Evolutionary conservation across 306 rosid genomes (phyloP), one percentile per base, ranked within the genome.

Genomic region (Inga oerstediana): DNA sequence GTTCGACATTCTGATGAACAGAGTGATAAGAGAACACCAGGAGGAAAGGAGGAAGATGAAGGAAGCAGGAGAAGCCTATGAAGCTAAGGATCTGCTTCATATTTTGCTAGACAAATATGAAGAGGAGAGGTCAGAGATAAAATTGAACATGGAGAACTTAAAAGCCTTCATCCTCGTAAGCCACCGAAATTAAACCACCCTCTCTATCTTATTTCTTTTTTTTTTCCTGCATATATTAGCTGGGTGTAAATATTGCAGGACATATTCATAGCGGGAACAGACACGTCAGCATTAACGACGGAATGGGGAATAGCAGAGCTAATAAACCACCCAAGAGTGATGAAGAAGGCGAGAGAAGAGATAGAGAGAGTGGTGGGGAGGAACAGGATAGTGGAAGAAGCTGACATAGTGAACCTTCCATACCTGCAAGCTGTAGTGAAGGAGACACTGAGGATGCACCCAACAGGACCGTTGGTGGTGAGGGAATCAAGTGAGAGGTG

Each of bases 401-500:
- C 95, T 75, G 97, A 93, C 76, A 48, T 92, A 20, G 11, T 13
- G 3, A 89, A 89, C 66, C 98, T 95, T 68, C 89, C 95, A 24
- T 93, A 93, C 80, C 77, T 91, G 46, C 94, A 90, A 86, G 96
- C 98, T 9, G 72, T 92, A 82, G 87, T 93, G 16, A 94, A 95
- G 79, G 98, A 95, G 77, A 95, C 97, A 9, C 85, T 93, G 8
- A 93, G 98, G 85, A 91, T 92, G 76, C 98, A 93, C 80, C 96
- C 98, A 0, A 83, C 95, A 3, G 91, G 95, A 48, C 98, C 98
- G 52, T 67, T 95, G 35, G 74, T 89, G 5, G 75, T 87, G 52
- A 90, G 98, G 75, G 94, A 92, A 64, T 92, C 92, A 66, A 67
- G 94, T 1, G 85, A 89, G 39, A 77, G 46, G 2, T 85, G 92